Conservation (phyloP, 495 filamentous ascomycete species). For the Neurospora discreta region DNA sequence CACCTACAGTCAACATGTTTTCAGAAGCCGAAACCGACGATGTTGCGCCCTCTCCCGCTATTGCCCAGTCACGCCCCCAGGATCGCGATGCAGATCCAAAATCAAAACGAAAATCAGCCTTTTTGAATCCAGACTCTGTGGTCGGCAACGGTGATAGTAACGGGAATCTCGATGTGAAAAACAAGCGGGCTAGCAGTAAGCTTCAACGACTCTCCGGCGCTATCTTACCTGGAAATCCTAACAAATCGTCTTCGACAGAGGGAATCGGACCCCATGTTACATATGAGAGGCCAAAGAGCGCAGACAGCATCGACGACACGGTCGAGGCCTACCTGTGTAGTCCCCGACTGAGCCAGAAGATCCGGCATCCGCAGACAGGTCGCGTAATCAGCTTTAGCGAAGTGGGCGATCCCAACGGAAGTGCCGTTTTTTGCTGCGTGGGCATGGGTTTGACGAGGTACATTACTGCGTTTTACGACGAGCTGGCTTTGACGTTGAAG, state of each 20-base stretch:
- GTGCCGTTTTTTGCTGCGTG: constrained; percentile 90
- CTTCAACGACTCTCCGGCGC: constrained; percentile 37
- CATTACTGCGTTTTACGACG: constrained; percentile 95
- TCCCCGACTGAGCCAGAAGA: constrained; percentile 75
- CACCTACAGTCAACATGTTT: constrained; percentile 15
- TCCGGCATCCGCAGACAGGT: constrained; percentile 72
- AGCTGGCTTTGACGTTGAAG: constrained; percentile 80
- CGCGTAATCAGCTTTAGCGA: constrained; percentile 92
- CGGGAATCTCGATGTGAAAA: constrained; percentile 21
- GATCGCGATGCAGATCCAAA: constrained; percentile 28
- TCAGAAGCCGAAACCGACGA: constrained; percentile 35
- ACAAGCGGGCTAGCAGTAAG: constrained; percentile 37
- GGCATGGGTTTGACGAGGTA: constrained; percentile 97
- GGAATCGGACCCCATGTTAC: constrained; percentile 25
- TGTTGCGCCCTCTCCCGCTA: constrained; percentile 57
- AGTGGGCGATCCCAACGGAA: constrained; percentile 85
- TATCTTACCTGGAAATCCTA: constrained; percentile 24
- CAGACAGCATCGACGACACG: constrained; percentile 79
- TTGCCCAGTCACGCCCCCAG: constrained; percentile 45
- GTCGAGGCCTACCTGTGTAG: constrained; percentile 79
- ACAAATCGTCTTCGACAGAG: constrained; percentile 18
- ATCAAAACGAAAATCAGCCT: constrained; percentile 29
- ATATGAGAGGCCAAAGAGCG: constrained; percentile 56
- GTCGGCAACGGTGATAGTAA: constrained; percentile 30
- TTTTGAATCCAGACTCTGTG: constrained; percentile 29